Conservation (phyloP, 768 basidiomycete genomes). For the Leccinum barrowsii region DNA sequence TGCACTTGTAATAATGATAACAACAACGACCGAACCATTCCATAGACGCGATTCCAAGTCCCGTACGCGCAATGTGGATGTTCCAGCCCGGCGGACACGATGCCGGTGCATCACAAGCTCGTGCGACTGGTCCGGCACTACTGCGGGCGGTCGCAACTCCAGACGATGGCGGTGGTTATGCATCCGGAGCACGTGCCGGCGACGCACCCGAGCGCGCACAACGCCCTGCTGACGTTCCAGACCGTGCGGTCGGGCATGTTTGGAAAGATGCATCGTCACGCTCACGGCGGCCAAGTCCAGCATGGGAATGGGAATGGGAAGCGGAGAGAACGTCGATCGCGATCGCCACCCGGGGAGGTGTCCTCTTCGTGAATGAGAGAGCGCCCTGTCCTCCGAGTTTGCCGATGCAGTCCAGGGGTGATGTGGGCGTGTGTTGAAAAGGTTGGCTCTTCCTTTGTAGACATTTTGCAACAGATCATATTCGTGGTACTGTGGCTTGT, state of each 20-base stretch:
- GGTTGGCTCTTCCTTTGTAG: too few relatives aligned
- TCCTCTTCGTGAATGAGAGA: neutral
- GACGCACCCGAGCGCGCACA: conserved; percentile 58
- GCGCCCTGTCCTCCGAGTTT: neutral
- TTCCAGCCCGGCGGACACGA: conserved; percentile 41
- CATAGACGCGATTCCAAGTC: conserved; percentile 41
- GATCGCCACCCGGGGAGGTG: neutral
- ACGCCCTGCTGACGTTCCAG: conserved; percentile 39
- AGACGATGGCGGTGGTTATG: conserved; percentile 23
- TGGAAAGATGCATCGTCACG: conserved; percentile 6
- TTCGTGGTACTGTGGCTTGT: too few relatives aligned
- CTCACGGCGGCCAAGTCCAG: neutral
- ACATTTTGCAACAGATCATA: too few relatives aligned
- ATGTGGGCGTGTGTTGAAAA: too few relatives aligned
- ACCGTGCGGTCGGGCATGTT: conserved; percentile 21
- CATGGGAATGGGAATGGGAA: neutral
- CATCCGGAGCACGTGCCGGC: conserved; percentile 40
- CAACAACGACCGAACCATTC: conserved; percentile 7
- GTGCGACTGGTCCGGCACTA: conserved; percentile 30
- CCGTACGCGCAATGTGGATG: conserved; percentile 63
- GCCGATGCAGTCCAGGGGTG: too few relatives aligned
- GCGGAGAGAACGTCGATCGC: neutral
- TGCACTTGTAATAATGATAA: neutral
- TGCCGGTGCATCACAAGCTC: conserved; percentile 42
- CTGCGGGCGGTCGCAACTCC: conserved; percentile 26